Conservation (phyloP, 257 asterid genomes). For the Petrea volubilis region DNA sequence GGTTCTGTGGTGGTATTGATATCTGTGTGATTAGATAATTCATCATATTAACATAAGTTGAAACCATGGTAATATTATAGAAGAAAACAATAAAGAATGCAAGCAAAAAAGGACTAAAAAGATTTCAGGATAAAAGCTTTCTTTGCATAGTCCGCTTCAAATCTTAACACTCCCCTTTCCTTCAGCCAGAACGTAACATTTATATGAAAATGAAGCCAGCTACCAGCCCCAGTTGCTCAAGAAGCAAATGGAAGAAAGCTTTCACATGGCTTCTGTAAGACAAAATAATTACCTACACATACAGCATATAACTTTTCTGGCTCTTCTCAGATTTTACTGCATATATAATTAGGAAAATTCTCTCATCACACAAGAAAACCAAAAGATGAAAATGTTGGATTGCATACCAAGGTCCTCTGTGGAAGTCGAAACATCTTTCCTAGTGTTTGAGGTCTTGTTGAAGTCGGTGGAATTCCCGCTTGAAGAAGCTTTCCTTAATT, state of each 20-base stretch:
- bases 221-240: slow-evolving; percentile 2
- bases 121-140: not conserved
- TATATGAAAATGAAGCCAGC: not conserved
- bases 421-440: slow-evolving; percentile 75
- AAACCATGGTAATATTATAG: slow-evolving; percentile 17
- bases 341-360: not conserved
- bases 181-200: not conserved
- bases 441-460: slow-evolving; percentile 42
- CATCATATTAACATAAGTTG: slow-evolving; percentile 25
- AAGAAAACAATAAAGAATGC: not conserved
- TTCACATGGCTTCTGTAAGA: not conserved
- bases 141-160: not conserved
- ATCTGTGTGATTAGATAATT: slow-evolving; percentile 32
- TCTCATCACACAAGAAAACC: slow-evolving; percentile 8
- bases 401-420: slow-evolving; percentile 89
- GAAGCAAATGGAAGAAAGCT: not conserved
- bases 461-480: slow-evolving; percentile 57
- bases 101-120: not conserved
- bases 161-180: not conserved
- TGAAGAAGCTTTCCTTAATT: slow-evolving; percentile 73
- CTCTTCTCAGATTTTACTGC: not conserved
- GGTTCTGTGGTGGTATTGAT: slow-evolving; percentile 30
- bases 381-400: not conserved
- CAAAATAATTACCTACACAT: not conserved
- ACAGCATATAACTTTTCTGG: not conserved